Base-by-base conservation (phyloP, 1,284 basidiomycete species). In the Ceratobasidium sp. region DNA sequence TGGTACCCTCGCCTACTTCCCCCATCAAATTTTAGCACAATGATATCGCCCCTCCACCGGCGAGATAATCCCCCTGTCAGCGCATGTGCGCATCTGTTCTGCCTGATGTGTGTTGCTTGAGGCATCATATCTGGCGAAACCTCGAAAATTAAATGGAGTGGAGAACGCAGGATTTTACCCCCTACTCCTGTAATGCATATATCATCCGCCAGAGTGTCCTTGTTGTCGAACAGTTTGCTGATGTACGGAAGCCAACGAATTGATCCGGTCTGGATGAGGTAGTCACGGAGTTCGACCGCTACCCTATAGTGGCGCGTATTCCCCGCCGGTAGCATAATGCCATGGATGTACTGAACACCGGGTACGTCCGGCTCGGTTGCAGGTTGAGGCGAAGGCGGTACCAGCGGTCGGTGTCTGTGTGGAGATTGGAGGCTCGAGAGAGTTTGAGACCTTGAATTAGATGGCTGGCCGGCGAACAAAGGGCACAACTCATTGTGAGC, bases 111-210 rank as follows among this genome's bases (percentile, higher is more conserved):
- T 11, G n/a, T 15, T 6, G 64, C 43, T 17, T 29, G 22, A 49
- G 43, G 3, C 64, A 66, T 66, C 15, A n/a, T 17, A 2, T 49
- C 44, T 3, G 43, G 64, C 37, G 64, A 51, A 3, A 25, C 8
- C 64, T 66, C 43, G 64, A 51, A 66, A 51, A 66, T 51, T 11
- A 66, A 29, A 32, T 66, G 64, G 6, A 66, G 25, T 6, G 64
- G 64, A 22, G 29, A 66, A 15, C 22, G 64, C 11, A 66, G 46
- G 15, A 49, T 7, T 22, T 32, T 25, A 5, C 51, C 44, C 3
- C 40, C 29, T 32, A 44, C 4, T 29, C 64, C 64, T 66, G 17
- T 49, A n/a, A n/a, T 49, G 19, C 46, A 49, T 49, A 49, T 49
- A 15, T 49, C 46, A 17, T 49, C 46, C 19, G 15, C 19, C 46